Evolutionary conservation across 805 yeast species (phyloP).

Genomic region (Cyberlindnera lachancei): DNA sequence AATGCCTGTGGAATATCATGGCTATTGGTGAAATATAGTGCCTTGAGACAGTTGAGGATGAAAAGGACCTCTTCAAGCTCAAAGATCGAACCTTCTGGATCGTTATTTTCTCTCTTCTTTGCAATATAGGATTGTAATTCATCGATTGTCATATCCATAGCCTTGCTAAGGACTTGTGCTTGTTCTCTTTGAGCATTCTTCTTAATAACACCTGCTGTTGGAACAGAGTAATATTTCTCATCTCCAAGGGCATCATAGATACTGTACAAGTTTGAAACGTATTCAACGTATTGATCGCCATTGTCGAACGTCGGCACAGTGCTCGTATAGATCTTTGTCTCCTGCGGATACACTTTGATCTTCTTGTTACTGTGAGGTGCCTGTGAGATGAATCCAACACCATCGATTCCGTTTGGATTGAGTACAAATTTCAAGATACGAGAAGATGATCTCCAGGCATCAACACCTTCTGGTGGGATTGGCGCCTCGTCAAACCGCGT

Average conservation of each 20-base stretch:
- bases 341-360: constrained; percentile 28
- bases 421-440: constrained; percentile 36
- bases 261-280: constrained; percentile 43
- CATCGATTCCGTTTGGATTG: constrained; percentile 37
- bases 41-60: constrained; percentile 51
- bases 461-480: constrained; percentile 25
- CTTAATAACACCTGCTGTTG: constrained; percentile 32
- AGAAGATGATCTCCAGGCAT: constrained; percentile 27
- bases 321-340: constrained; percentile 36
- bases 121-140: constrained; percentile 29
- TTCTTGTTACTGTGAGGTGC: constrained; percentile 18
- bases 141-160: constrained; percentile 26
- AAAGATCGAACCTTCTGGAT: constrained; percentile 22
- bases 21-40: constrained; percentile 35
- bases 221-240: constrained; percentile 33
- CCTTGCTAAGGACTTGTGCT: constrained; percentile 27
- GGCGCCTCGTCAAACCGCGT: constrained; percentile 29
- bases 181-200: constrained; percentile 28
- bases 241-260: constrained; percentile 42
- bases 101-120: constrained; percentile 25
- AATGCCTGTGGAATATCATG: constrained; percentile 34
- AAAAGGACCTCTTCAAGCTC: constrained; percentile 39
- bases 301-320: constrained; percentile 32
- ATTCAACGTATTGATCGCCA: constrained; percentile 36
- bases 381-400: constrained; percentile 32